Conservation (phyloP, 441 rosid species). For the Breynia disticha region DNA sequence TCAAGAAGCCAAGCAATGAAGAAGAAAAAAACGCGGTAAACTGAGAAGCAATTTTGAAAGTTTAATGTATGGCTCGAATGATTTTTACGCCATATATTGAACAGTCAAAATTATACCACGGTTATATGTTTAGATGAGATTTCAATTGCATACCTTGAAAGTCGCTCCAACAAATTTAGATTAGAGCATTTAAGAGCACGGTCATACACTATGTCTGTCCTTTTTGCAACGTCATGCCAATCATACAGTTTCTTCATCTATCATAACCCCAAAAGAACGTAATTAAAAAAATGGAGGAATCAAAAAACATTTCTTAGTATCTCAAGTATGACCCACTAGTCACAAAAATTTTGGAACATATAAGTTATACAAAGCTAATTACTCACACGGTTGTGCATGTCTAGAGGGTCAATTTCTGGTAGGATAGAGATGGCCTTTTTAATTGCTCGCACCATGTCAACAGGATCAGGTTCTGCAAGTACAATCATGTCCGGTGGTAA, state of each 20-base stretch:
- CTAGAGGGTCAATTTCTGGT: conserved; percentile 66
- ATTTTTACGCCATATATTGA: too few relatives aligned
- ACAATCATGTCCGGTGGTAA: conserved; percentile 95
- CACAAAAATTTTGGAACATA: background rate
- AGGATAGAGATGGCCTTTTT: conserved; percentile 71
- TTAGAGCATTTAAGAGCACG: conserved; percentile 65
- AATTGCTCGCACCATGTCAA: conserved; percentile 81
- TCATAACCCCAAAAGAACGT: conserved; percentile 10
- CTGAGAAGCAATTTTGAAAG: too few relatives aligned
- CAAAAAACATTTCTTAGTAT: too few relatives aligned
- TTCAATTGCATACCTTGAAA: conserved; percentile 43
- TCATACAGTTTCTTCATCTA: conserved; percentile 86
- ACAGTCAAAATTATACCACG: background rate
- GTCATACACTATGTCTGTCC: conserved; percentile 88
- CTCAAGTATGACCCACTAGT: background rate
- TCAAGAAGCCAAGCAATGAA: too few relatives aligned
- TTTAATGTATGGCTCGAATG: too few relatives aligned
- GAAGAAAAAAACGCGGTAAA: too few relatives aligned
- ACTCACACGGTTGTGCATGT: conserved; percentile 83
- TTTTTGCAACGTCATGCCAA: conserved; percentile 93
- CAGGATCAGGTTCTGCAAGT: conserved; percentile 92
- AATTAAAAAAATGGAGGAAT: too few relatives aligned
- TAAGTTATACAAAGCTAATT: background rate
- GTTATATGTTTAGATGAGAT: background rate
- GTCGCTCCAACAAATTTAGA: conserved; percentile 51